phyloP scores from a whole-genome alignment of 108 stramenopile genomes.

The Pseudonitzschia multiseries region DNA sequence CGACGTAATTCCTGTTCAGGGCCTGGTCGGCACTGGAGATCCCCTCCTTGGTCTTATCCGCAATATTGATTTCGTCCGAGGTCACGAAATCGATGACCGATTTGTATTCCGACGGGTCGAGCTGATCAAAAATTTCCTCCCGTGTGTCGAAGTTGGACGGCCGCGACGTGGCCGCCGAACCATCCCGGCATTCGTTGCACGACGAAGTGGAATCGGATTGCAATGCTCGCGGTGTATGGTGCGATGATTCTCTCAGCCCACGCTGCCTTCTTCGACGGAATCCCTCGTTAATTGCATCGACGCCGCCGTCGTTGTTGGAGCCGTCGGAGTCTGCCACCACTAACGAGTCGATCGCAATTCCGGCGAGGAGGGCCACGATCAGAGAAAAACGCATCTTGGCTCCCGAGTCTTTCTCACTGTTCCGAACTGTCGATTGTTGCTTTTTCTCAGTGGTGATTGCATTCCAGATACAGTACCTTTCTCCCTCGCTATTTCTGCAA shows the following conservation, averaged over 20 bases:
- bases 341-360: not conserved
- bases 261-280: not conserved
- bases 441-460: no score
- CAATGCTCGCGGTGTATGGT: not conserved
- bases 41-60: conserved; percentile 6
- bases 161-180: not conserved
- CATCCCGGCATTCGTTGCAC: not conserved
- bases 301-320: not conserved
- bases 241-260: not conserved
- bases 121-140: conserved; percentile 16
- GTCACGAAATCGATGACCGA: conserved; percentile 7
- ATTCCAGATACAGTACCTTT: no score
- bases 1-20: conserved; percentile 3
- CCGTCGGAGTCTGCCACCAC: not conserved
- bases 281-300: no score
- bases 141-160: conserved; percentile 2
- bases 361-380: no score
- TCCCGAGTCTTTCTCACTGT: no score
- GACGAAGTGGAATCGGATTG: not conserved
- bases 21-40: not conserved
- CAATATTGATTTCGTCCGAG: not conserved
- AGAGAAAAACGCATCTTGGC: no score
- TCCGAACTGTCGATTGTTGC: no score
- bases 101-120: conserved; percentile 4
- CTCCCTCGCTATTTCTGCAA: no score